Percentiles rank a stretch among this genome's conserved stretches.
These are phyloP conservation scores for Linum trigynum DNA, from an alignment of 345 rosid genomes.

Conservation along the genomic window DNA sequence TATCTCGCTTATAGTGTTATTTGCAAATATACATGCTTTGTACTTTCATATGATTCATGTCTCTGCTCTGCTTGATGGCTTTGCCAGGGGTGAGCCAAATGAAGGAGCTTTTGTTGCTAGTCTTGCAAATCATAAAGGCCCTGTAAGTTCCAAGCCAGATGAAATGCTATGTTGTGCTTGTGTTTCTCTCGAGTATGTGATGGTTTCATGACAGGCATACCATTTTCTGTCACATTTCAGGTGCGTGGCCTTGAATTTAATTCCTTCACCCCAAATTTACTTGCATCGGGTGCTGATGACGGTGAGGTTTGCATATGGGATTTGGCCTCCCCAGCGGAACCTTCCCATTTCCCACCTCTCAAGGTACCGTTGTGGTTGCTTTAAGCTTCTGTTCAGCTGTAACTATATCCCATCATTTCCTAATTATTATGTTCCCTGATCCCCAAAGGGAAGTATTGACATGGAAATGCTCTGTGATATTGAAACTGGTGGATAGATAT, in stretches of 20 bases:
- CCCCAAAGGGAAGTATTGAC: not conserved
- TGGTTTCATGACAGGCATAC: slow-evolving; percentile 6
- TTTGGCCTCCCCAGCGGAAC: slow-evolving; percentile 65
- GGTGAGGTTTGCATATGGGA: slow-evolving; percentile 98
- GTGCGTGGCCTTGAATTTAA: slow-evolving; percentile 99
- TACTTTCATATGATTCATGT: not conserved
- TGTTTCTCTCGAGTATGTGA: slow-evolving; percentile 1
- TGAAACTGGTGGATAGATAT: not conserved
- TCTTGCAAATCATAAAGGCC: slow-evolving; percentile 81
- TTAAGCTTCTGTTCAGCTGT: not conserved
- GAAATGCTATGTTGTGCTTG: not conserved
- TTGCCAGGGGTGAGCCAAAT: slow-evolving; percentile 49
- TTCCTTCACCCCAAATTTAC: slow-evolving; percentile 55
- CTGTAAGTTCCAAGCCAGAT: slow-evolving; percentile 50
- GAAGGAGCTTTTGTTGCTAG: slow-evolving; percentile 59
- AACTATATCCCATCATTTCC: not conserved
- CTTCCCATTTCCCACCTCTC: slow-evolving; percentile 76
- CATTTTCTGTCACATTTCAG: slow-evolving; percentile 26
- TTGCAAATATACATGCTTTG: not conserved
- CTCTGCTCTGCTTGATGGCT: not conserved
- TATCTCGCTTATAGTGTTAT: not conserved
- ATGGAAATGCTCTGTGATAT: not conserved
- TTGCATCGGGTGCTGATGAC: slow-evolving; percentile 98
- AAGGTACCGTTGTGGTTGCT: slow-evolving; percentile 32
- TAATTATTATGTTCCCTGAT: not conserved